Percentiles rank a stretch among this genome's conserved stretches.
phyloP scores from a whole-genome alignment of 176 grass and related monocot species.

The Puccinellia tenuiflora region DNA sequence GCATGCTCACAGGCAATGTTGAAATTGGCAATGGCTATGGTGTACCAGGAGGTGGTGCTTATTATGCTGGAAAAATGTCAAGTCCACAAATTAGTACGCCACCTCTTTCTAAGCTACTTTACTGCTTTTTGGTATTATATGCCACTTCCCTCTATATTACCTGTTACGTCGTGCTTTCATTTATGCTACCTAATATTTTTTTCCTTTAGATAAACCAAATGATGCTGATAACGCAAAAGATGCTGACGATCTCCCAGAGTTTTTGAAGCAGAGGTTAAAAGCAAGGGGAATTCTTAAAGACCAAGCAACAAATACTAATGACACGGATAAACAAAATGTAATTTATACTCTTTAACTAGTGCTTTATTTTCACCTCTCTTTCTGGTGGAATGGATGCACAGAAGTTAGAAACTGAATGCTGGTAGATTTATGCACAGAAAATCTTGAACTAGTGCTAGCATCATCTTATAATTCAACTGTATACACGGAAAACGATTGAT shows the following conservation, averaged over 20 bases:
- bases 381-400: not conserved
- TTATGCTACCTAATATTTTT: slow-evolving; percentile 13
- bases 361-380: not conserved
- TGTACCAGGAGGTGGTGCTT: slow-evolving; percentile 91
- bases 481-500: slow-evolving; percentile 14
- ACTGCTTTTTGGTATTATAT: slow-evolving; percentile 24
- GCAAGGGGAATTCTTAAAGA: slow-evolving; percentile 90
- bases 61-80: slow-evolving; percentile 57
- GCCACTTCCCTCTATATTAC: not conserved
- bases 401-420: slow-evolving; percentile 10
- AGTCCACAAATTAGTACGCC: slow-evolving; percentile 51
- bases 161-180: slow-evolving; percentile 1
- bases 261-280: slow-evolving; percentile 74
- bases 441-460: slow-evolving; percentile 2
- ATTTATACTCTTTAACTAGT: slow-evolving; percentile 26
- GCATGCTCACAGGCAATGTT: slow-evolving; percentile 55
- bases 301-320: slow-evolving; percentile 32
- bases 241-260: slow-evolving; percentile 70
- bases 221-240: slow-evolving; percentile 44
- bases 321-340: slow-evolving; percentile 38
- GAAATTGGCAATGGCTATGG: slow-evolving; percentile 99
- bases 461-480: slow-evolving; percentile 4
- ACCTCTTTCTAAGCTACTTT: slow-evolving; percentile 12
- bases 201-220: slow-evolving; percentile 47
- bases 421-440: not conserved